A percentile compares a stretch with the other conserved stretches of the same genome.
Evolutionary conservation across 108 stramenopile genomes (phyloP).

Genomic region (Skeletonema menzelii): DNA sequence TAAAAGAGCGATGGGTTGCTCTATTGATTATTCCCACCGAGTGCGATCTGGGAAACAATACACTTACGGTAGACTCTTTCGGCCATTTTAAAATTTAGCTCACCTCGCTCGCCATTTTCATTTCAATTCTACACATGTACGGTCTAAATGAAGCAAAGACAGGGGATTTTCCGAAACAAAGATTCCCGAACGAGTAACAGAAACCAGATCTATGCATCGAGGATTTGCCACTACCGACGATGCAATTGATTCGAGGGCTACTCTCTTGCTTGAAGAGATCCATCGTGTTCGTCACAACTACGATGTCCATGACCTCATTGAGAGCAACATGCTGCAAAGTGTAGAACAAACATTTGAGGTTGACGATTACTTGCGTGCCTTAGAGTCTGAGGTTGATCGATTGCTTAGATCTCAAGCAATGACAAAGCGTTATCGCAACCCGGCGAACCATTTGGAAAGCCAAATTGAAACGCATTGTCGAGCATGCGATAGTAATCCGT

Average conservation of each 20-base stretch:
- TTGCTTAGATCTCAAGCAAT: slow-evolving; percentile 13
- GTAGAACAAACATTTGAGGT: slow-evolving; percentile 22
- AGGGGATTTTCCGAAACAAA: no score
- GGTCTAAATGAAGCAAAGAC: no score
- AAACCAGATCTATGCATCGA: background rate
- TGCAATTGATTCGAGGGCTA: no score
- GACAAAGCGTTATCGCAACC: background rate
- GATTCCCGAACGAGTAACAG: background rate
- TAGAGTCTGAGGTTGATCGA: slow-evolving; percentile 25
- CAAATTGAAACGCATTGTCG: background rate
- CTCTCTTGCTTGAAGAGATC: background rate
- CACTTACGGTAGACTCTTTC: no score
- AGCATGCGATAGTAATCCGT: slow-evolving; percentile 12
- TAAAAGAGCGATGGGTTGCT: no score
- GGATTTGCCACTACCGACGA: no score
- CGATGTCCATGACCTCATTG: background rate
- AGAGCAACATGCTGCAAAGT: slow-evolving; percentile 19
- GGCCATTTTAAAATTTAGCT: background rate
- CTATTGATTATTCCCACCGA: no score
- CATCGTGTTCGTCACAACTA: background rate
- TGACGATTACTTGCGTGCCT: slow-evolving; percentile 3
- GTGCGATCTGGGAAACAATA: no score
- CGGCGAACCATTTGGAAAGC: background rate
- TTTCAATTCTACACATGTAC: no score
- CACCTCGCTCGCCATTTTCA: no score